These are phyloP conservation scores for Calonectria naviculata DNA, from an alignment of 2,329 filamentous ascomycete genomes.

Conservation along the genomic window DNA sequence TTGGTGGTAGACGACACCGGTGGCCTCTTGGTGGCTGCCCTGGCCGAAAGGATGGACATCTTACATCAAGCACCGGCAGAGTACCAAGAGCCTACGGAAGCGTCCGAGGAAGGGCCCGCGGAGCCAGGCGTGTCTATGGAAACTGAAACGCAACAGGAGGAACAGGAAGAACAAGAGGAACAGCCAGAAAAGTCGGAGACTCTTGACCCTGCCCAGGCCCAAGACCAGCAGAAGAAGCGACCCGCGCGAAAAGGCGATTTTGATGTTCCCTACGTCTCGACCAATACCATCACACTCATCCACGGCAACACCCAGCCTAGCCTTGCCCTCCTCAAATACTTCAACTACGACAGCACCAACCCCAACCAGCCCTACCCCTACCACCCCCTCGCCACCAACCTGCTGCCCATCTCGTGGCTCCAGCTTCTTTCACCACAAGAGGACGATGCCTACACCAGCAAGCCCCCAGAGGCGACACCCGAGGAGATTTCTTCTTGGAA, in stretches of 20 bases:
- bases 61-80: conserved; percentile 63
- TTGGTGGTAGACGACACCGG: conserved; percentile 89
- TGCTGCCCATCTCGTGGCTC: conserved; percentile 90
- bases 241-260: conserved; percentile 58
- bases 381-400: conserved; percentile 85
- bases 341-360: conserved; percentile 80
- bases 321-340: conserved; percentile 88
- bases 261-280: conserved; percentile 73
- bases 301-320: conserved; percentile 90
- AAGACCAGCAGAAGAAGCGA: conserved; percentile 38
- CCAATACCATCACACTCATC: conserved; percentile 83
- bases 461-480: conserved; percentile 69
- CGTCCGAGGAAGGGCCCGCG: neutral
- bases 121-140: conserved; percentile 1
- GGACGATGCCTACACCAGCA: conserved; percentile 78
- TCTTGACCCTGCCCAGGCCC: conserved; percentile 18
- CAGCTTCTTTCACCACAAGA: conserved; percentile 83
- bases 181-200: conserved; percentile 20
- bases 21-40: conserved; percentile 81
- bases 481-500: conserved; percentile 78
- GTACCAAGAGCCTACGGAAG: conserved; percentile 20
- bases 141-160: conserved; percentile 16
- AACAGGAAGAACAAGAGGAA: conserved; percentile 5
- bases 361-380: conserved; percentile 66
- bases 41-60: conserved; percentile 91